Evolutionary conservation across 2,329 filamentous ascomycete species (phyloP), one percentile per base, ranked within the genome.

Genomic region (Epichloe bromicola): DNA sequence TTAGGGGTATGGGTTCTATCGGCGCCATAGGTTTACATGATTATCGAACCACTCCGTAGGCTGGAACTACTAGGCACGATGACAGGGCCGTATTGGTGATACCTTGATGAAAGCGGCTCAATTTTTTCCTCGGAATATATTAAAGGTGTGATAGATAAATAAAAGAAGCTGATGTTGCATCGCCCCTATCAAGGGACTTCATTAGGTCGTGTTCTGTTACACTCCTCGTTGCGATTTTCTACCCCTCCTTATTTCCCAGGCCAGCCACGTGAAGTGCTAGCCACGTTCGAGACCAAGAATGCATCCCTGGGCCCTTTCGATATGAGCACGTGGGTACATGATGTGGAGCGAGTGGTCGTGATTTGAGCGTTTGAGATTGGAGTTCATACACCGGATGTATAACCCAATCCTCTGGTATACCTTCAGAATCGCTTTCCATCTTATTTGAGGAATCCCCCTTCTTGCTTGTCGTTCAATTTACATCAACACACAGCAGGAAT

Each of bases 401-500:
- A 47, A n/a, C 48, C 39, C 41, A 40, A 40, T 17, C n/a, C 19
- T 42, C 15, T 20, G 11, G 12, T 7, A n/a, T 41, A 19, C 45
- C 15, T 14, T 10, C 1, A 46, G 30, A 39, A 45, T 38, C n/a
- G 14, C 4, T 14, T 42, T 12, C 38, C 33, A 3, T 19, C 10
- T 43, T 10, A 17, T 26, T 12, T 33, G 19, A n/a, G n/a, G 19
- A 26, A 26, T 0, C 23, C 23, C 7, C 19, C 23, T 19, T 20
- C 17, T 34, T 19, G 26, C 7, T 43, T 12, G 10, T 43, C 2
- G 10, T 30, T 1, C 26, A 37, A 20, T 3, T 63, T 78, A 86
- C 81, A 86, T 86, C 60, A 86, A 63, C 53, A 80, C 61, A 64
- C 84, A 87, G 77, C 85, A 88, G 23, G 82, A 85, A 70, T 88